These are phyloP conservation scores for Lagenaria siceraria DNA, from an alignment of 306 rosid genomes.

Conservation along the genomic window DNA sequence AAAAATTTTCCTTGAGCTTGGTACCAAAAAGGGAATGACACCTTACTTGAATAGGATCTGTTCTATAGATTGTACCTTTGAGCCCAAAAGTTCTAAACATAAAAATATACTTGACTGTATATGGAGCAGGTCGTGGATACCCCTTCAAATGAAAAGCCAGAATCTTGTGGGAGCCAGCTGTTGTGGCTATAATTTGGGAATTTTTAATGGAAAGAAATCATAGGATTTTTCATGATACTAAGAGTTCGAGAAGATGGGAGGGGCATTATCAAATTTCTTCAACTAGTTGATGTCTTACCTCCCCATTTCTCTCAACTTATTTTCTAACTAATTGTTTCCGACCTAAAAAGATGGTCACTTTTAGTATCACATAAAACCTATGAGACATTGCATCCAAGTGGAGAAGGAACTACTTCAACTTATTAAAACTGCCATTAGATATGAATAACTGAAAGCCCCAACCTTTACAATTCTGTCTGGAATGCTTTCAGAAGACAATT, in stretches of 20 bases:
- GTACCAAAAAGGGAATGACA: background rate
- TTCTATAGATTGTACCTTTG: background rate
- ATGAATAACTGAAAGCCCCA: background rate
- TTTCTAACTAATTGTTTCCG: background rate
- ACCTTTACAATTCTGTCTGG: constrained; percentile 71
- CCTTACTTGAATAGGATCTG: background rate
- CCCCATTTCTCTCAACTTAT: background rate
- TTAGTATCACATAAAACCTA: background rate
- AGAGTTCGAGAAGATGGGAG: background rate
- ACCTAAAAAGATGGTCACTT: background rate
- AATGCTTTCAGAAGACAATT: constrained; percentile 39
- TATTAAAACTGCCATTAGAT: background rate
- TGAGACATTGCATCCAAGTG: background rate
- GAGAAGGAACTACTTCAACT: background rate
- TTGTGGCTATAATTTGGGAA: background rate
- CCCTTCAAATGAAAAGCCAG: background rate
- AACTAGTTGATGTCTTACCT: background rate
- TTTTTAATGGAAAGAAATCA: background rate
- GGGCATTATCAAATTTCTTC: background rate
- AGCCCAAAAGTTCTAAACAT: background rate
- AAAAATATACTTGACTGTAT: background rate
- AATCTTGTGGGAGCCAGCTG: background rate
- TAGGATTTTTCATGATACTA: background rate
- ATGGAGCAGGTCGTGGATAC: background rate
- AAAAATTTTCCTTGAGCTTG: background rate